Percentiles rank a stretch among this genome's conserved stretches.
phyloP scores from a whole-genome alignment of 2,329 filamentous ascomycete species.

The Tetracladium maxilliforme region DNA sequence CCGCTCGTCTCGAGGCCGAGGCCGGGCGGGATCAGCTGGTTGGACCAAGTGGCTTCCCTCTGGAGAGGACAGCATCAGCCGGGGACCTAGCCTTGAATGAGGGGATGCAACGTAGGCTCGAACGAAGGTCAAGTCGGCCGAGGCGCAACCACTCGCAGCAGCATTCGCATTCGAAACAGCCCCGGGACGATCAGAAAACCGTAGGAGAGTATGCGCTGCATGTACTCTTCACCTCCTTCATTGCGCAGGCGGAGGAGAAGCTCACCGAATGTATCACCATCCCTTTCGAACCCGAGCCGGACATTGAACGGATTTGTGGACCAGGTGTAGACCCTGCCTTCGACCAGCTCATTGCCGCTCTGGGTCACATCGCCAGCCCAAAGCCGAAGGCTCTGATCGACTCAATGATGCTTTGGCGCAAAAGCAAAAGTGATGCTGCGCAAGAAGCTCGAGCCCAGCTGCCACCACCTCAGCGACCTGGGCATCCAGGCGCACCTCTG shows the following conservation, averaged over 20 bases:
- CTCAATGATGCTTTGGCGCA: conserved; percentile 96
- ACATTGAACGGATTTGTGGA: conserved; percentile 82
- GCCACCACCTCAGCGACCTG: conserved; percentile 31
- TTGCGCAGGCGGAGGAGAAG: conserved; percentile 92
- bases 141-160: conserved; percentile 68
- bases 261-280: conserved; percentile 77
- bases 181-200: conserved; percentile 66
- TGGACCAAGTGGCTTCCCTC: too few species aligned
- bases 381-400: conserved; percentile 94
- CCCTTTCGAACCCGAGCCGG: conserved; percentile 65
- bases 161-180: conserved; percentile 45
- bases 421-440: conserved; percentile 84
- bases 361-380: conserved; percentile 87
- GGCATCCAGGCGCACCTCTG: conserved; percentile 20
- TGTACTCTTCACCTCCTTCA: conserved; percentile 94
- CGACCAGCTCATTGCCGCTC: conserved; percentile 82
- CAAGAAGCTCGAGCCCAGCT: conserved; percentile 48
- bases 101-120: too few species aligned
- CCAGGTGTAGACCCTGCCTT: conserved; percentile 78
- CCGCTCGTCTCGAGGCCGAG: too few species aligned
- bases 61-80: too few species aligned
- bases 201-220: conserved; percentile 97
- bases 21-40: too few species aligned
- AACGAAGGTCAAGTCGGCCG: too few species aligned
- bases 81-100: too few species aligned